A percentile compares a stretch with the other conserved stretches of the same genome.
phyloP scores from a whole-genome alignment of 768 basidiomycete genomes.

The Lactifluus rugatus region DNA sequence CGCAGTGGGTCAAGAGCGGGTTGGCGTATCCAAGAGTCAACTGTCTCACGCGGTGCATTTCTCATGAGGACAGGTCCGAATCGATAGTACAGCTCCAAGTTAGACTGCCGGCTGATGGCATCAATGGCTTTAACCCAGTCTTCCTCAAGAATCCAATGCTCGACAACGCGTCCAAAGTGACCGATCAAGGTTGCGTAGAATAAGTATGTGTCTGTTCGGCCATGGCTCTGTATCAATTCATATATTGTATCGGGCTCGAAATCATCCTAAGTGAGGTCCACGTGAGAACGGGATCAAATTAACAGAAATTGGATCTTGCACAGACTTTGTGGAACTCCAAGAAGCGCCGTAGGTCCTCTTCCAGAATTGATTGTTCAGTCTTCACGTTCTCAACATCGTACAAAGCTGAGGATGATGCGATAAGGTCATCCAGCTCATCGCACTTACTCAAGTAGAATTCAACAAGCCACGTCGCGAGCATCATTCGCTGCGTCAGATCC shows the following conservation, averaged over 20 bases:
- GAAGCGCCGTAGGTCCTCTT: slow-evolving; percentile 90
- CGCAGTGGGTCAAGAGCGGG: slow-evolving; percentile 69
- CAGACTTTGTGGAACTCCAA: slow-evolving; percentile 87
- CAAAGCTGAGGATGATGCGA: slow-evolving; percentile 75
- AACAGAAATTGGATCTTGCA: not conserved
- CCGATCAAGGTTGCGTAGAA: slow-evolving; percentile 78
- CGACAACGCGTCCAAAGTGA: slow-evolving; percentile 76
- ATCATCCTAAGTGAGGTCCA: slow-evolving; percentile 46
- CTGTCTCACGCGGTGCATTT: slow-evolving; percentile 77
- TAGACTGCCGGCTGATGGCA: slow-evolving; percentile 76
- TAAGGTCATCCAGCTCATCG: slow-evolving; percentile 89
- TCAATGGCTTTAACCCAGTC: slow-evolving; percentile 88
- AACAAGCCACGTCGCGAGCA: slow-evolving; percentile 96
- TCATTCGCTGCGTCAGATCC: slow-evolving; percentile 92
- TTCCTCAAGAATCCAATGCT: slow-evolving; percentile 89
- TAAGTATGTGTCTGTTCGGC: slow-evolving; percentile 84
- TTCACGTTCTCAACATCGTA: slow-evolving; percentile 79
- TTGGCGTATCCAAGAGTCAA: slow-evolving; percentile 88
- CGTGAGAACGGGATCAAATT: not conserved
- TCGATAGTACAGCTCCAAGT: slow-evolving; percentile 85
- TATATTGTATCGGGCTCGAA: slow-evolving; percentile 80
- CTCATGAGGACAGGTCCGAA: slow-evolving; percentile 84
- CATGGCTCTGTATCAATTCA: slow-evolving; percentile 89
- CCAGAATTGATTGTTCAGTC: slow-evolving; percentile 70
- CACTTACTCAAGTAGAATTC: slow-evolving; percentile 97